Evolutionary conservation across 331 rosid genomes (phyloP), one percentile per base, ranked within the genome.

Genomic region (Prunus yedoensis): DNA sequence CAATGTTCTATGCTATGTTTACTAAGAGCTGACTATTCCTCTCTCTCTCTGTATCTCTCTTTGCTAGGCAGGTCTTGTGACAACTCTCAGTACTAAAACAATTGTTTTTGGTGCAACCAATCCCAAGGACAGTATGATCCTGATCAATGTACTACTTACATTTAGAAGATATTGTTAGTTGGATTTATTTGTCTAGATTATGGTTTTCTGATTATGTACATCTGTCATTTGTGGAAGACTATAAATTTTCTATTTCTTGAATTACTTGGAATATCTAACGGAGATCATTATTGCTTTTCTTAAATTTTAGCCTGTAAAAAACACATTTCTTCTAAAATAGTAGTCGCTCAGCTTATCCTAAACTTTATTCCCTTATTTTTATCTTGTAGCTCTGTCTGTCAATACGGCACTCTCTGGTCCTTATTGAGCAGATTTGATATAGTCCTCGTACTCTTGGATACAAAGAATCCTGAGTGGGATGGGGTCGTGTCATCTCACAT

Each of bases 401-500:
- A 94, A 91, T 81, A 90, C 97, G 60, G 88, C 98, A 59, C 98
- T 94, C 77, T 91, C 96, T 2, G 96, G 98, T 61, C 98, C 65
- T 81, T 94, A 74, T 79, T 94, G 82, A 94, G 98, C 86, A 90
- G 97, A 81, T 94, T 94, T 84, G 98, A 94, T 82, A 94, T 94
- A 18, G 96, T 94, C 52, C 98, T 94, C 49, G 98, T 94, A 72
- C 96, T 94, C 68, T 85, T 91, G 87, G 97, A 94, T 72, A 90
- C 97, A 70, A 91, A 90, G 85, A 94, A 94, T 81, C 97, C 98
- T 70, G 97, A 91, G 74, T 94, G 97, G 98, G 98, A 91, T 81
- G 93, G 85, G 51, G 98, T 91, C 45, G 98, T 91, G 80, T 94
- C 98, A 23, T 86, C 98, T 57, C 98, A 94, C 84, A 94, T 94